Evolutionary conservation across 805 yeast genomes (phyloP).

Genomic region (Candida railenensis): DNA sequence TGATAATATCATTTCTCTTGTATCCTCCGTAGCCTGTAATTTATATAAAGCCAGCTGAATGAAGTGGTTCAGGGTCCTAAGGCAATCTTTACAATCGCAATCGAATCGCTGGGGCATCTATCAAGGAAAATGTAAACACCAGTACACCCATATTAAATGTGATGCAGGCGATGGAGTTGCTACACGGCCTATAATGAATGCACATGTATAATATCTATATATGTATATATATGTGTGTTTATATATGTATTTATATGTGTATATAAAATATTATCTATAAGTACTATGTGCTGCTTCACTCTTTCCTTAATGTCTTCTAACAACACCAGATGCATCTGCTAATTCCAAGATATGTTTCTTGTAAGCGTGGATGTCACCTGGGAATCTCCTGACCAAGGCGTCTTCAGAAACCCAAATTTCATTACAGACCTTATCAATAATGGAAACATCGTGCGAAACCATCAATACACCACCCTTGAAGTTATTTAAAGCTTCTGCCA

Average conservation of each 20-base stretch:
- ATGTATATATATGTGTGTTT: not conserved
- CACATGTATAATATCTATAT: not conserved
- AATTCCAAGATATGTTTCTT: conserved; percentile 79
- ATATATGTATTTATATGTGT: not conserved
- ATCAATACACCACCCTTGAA: conserved; percentile 95
- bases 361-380: conserved; percentile 83
- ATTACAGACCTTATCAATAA: conserved; percentile 84
- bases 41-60: too few species aligned
- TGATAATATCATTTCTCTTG: conserved; percentile 17
- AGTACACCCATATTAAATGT: not conserved
- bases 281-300: not conserved
- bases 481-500: conserved; percentile 80
- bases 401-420: conserved; percentile 96
- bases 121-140: not conserved
- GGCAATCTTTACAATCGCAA: too few species aligned
- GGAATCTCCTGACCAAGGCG: conserved; percentile 73
- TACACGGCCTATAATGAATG: not conserved
- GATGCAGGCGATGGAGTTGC: not conserved
- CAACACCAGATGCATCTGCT: conserved; percentile 87
- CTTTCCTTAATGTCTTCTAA: conserved; percentile 65
- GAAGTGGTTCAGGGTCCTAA: too few species aligned
- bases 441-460: conserved; percentile 97
- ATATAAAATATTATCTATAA: too few species aligned
- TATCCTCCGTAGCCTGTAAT: too few species aligned
- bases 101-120: too few species aligned